Conservation (phyloP, 352 stramenopile genomes). For the Phytophthora lateralis region DNA sequence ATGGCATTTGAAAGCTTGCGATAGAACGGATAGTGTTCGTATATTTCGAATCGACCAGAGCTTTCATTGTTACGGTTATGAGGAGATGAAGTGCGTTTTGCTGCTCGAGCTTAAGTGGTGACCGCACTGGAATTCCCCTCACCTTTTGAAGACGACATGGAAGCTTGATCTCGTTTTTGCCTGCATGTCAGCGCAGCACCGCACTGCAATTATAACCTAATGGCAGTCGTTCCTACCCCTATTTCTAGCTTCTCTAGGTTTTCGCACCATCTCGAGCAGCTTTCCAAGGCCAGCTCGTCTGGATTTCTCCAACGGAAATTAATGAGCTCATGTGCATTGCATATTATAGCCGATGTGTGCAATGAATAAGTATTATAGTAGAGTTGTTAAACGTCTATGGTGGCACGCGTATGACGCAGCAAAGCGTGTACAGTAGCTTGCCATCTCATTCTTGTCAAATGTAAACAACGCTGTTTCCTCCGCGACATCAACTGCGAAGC, state of each 20-base stretch:
- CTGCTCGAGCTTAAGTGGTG: not conserved
- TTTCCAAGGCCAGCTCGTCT: not conserved
- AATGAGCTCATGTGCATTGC: not conserved
- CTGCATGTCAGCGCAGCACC: not conserved
- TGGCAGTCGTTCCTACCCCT: slow-evolving; percentile 1
- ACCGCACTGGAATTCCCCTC: not conserved
- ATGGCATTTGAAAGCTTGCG: not conserved
- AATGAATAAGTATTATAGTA: too few species aligned
- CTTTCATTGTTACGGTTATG: too few species aligned
- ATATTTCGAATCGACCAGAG: too few species aligned
- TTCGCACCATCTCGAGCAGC: slow-evolving; percentile 2
- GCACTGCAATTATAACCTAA: slow-evolving; percentile 3
- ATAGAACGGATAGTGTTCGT: not conserved
- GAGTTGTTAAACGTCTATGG: too few species aligned
- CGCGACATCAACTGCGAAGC: too few species aligned
- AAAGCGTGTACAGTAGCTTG: too few species aligned
- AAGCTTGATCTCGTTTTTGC: not conserved
- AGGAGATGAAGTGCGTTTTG: too few species aligned
- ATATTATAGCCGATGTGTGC: not conserved
- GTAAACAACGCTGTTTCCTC: too few species aligned
- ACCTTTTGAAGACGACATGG: not conserved
- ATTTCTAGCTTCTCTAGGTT: slow-evolving; percentile 3
- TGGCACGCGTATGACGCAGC: too few species aligned
- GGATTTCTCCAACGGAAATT: not conserved
- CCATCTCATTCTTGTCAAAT: too few species aligned